Evolutionary conservation across 805 yeast species (phyloP).

Genomic region (Metschnikowia continentalis): DNA sequence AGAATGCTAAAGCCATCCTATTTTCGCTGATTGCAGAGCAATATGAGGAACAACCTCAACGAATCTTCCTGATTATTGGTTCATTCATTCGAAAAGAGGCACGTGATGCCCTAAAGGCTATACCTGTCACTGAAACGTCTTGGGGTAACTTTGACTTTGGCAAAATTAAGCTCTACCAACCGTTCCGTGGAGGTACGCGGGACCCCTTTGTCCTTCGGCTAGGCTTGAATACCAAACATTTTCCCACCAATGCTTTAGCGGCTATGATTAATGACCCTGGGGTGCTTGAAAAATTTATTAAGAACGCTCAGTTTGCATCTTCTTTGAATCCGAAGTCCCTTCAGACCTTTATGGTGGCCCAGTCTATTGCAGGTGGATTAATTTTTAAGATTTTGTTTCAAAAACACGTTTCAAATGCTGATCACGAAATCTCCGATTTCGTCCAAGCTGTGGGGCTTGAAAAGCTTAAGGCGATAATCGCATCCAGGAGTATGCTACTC

Average conservation of each 20-base stretch:
- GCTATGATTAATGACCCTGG: conserved; percentile 8
- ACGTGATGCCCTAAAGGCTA: neutral
- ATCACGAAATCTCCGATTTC: neutral
- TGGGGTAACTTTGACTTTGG: conserved; percentile 3
- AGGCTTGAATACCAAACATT: conserved; percentile 9
- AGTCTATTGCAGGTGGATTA: conserved; percentile 7
- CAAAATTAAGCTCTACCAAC: conserved; percentile 7
- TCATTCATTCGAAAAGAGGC: conserved; percentile 1
- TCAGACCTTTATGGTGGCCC: conserved; percentile 10
- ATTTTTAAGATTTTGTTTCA: conserved; percentile 9
- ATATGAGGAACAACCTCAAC: neutral
- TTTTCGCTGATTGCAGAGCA: neutral
- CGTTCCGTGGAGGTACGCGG: conserved; percentile 7
- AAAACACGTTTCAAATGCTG: neutral
- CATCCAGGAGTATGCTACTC: conserved; percentile 10
- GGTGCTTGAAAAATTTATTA: conserved; percentile 7
- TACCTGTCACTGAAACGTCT: neutral
- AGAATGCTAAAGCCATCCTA: neutral
- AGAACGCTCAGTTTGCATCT: neutral
- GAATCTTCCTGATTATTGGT: neutral
- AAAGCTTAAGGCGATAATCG: conserved; percentile 14
- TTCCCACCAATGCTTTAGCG: conserved; percentile 8
- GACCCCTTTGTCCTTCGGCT: conserved; percentile 14
- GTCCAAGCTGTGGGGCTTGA: neutral
- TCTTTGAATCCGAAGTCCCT: conserved; percentile 1